Base-by-base conservation (phyloP, 2,329 filamentous ascomycete species). In the Moelleriella libera region DNA sequence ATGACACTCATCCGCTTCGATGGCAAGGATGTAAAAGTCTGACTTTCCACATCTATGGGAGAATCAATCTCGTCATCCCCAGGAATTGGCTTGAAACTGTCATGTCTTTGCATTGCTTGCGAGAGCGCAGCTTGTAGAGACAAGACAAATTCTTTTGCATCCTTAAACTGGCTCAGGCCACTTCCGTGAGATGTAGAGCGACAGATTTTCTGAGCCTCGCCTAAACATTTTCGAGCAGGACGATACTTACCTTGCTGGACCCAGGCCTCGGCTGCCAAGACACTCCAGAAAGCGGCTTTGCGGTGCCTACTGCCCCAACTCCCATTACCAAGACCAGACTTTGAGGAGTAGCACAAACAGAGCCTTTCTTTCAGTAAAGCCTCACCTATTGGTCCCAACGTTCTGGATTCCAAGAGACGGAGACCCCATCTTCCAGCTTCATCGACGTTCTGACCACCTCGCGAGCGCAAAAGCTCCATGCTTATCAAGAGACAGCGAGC, bases 261-360 rank as follows among this genome's bases (percentile, higher is more conserved):
- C 92, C 92, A 98, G 1, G 81, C 76, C 56, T 95, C 85, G 1
- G 88, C 82, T 1, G 86, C 84, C 40, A 95, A 73, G 28, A 92
- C 74, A 54, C 82, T 84, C 89, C 89, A 98, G 53, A 94, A 76
- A 0, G 86, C 92, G 2, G 89, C 85, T 68, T 96, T 98, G 45
- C 92, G 76, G 50, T 75, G 76, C 51, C 90, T 76, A 7, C 76
- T 74, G 12, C 89, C 88, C 72, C 82, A 85, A 39, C 69, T 69
- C 50, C 80, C 75, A 7, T 75, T 76, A 1, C 83, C 82, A 4
- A 80, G 67, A 3, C 85, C 82, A 30, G 74, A 74, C 54, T 85
- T 86, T 3, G 84, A 81, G 1, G 79, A 78, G 64, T 90, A 96
- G 66, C 87, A 95, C 2, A 84, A 79, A 0, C 87, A 85, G 21